These are phyloP conservation scores for Cubamyces sp. DNA, from an alignment of 768 basidiomycete genomes.

Conservation along the genomic window DNA sequence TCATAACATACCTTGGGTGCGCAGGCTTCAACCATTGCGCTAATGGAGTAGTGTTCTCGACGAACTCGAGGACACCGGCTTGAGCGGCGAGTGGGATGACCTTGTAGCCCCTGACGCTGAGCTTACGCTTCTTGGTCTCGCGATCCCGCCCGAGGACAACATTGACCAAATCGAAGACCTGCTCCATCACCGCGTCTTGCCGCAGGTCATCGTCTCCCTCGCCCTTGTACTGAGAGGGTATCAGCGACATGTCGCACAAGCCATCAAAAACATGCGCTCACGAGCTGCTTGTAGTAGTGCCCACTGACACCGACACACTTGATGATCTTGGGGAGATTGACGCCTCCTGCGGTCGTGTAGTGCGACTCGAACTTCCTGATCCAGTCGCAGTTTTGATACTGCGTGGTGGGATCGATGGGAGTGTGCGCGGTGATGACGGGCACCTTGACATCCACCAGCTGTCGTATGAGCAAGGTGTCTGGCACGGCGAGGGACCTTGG, in stretches of 20 bases:
- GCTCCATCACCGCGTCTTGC: slow-evolving; percentile 99
- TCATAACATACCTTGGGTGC: slow-evolving; percentile 65
- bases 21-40: slow-evolving; percentile 62
- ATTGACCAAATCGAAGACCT: slow-evolving; percentile 92
- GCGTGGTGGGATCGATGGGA: slow-evolving; percentile 67
- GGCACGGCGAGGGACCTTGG: slow-evolving; percentile 47
- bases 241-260: background rate
- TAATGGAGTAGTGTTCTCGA: slow-evolving; percentile 74
- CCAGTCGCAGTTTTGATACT: slow-evolving; percentile 73
- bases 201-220: slow-evolving; percentile 89
- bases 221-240: slow-evolving; percentile 76
- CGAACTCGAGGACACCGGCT: slow-evolving; percentile 91
- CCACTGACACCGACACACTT: slow-evolving; percentile 72
- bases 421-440: slow-evolving; percentile 81
- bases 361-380: slow-evolving; percentile 61
- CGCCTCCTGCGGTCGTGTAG: slow-evolving; percentile 74
- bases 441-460: slow-evolving; percentile 61
- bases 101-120: slow-evolving; percentile 83
- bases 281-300: slow-evolving; percentile 74
- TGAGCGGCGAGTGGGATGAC: slow-evolving; percentile 82
- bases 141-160: slow-evolving; percentile 71
- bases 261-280: slow-evolving; percentile 43
- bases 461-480: slow-evolving; percentile 45
- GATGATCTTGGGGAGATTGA: slow-evolving; percentile 82
- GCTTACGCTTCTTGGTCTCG: slow-evolving; percentile 71